Evolutionary conservation across 306 rosid species (phyloP).

Genomic region (Medicago truncatula): MtrunA17r5.0-ANR NC_053043.1:37204001-37204500

Average conservation of each 20-base stretch:
- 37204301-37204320: too few species aligned
- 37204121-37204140: slow-evolving; percentile 19
- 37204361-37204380: slow-evolving; percentile 49
- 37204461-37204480: background rate
- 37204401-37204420: slow-evolving; percentile 53
- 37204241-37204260: slow-evolving; percentile 11
- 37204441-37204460: background rate
- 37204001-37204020: too few species aligned
- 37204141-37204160: slow-evolving; percentile 48
- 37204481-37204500: slow-evolving; percentile 55
- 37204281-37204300: too few species aligned
- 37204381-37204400: slow-evolving; percentile 46
- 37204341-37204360: slow-evolving; percentile 56
- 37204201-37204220: background rate
- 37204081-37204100: slow-evolving; percentile 18
- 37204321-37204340: too few species aligned
- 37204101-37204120: slow-evolving; percentile 43
- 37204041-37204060: too few species aligned
- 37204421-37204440: slow-evolving; percentile 32
- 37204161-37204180: slow-evolving; percentile 52
- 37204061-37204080: background rate
- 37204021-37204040: too few species aligned
- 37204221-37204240: slow-evolving; percentile 13
- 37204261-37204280: background rate
- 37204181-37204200: slow-evolving; percentile 1